Base-by-base conservation (phyloP, 352 stramenopile species). In the Phytophthora ramorum region DNA sequence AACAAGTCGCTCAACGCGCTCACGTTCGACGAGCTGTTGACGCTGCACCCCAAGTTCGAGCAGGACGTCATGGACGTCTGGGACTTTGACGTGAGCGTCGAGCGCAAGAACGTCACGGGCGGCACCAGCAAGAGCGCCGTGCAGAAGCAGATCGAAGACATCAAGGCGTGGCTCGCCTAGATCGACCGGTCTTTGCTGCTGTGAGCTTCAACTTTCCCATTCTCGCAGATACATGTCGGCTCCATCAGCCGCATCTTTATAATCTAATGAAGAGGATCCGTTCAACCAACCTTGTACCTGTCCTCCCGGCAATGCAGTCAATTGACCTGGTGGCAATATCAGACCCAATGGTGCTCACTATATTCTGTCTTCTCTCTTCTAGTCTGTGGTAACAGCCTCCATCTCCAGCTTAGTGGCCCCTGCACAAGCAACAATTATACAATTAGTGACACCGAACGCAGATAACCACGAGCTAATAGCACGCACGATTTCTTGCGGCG, bases 61-160 rank as follows among this genome's bases (percentile, higher is more conserved):
- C 52, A 85, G 37, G 92, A 98, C 56, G 93, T 98, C 41, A 60
- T 90, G 60, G 81, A 80, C 10, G 83, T 98, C 28, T 98, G 92
- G 92, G 65, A 96, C 71, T 98, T 97, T 52, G 90, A 97, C 63
- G 74, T 74, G 28, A 97, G 90, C 68, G 91, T 97, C 57, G 91
- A 97, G 69, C 89, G 89, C 68, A 97, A 97, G 79, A 97, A 96
- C 69, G 87, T 96, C 17, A 82, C 79, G 12, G 91, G 91, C 22
- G 91, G 87, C 46, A 97, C 90, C 17, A 92, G 83, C 68, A 91
- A 87, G 70, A 83, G 76, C 49, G 69, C 86, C 17, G 90, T 97
- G 34, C 52, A 83, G 53, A 76, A 93, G 72, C 91, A 97, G 64
- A 90, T 97, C 58, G 67, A 67, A 45, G 69, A 81, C 64, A 80